A percentile compares a stretch with the other conserved stretches of the same genome.
Evolutionary conservation across 768 basidiomycete species (phyloP).

Genomic region (Mycena galericulata): DNA sequence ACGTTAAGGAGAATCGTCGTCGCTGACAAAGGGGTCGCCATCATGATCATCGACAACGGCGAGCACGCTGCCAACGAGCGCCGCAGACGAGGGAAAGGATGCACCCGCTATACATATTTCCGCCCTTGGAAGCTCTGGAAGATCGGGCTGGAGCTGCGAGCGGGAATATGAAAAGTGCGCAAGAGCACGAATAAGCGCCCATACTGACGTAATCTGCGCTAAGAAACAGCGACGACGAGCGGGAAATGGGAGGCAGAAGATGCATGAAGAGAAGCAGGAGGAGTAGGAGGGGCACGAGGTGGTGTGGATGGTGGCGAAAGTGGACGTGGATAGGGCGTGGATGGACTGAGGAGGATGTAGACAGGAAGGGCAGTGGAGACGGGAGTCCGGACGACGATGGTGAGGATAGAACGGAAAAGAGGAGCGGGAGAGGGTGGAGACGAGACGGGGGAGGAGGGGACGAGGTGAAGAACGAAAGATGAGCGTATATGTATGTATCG

Average conservation of each 20-base stretch:
- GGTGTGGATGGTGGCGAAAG: conserved; percentile 1
- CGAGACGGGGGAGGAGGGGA: background rate
- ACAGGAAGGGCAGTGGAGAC: conserved; percentile 1
- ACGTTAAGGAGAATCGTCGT: background rate
- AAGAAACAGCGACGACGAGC: conserved; percentile 5
- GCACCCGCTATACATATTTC: conserved; percentile 8
- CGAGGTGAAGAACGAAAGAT: conserved; percentile 5
- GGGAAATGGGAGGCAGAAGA: conserved; percentile 11
- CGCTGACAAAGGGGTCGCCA: background rate
- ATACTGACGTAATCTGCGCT: conserved; percentile 16
- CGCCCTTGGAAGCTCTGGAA: conserved; percentile 9
- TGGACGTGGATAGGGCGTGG: conserved; percentile 11
- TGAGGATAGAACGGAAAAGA: conserved; percentile 1
- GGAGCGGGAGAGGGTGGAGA: conserved; percentile 5
- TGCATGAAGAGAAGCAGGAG: conserved; percentile 11
- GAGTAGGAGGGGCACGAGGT: background rate
- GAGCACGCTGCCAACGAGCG: background rate
- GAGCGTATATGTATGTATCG: background rate
- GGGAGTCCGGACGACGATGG: conserved; percentile 2
- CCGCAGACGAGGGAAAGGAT: conserved; percentile 5
- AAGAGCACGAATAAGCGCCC: conserved; percentile 10
- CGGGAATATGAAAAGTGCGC: conserved; percentile 10
- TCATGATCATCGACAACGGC: conserved; percentile 7
- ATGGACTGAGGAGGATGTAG: conserved; percentile 11
- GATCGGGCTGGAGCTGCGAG: conserved; percentile 15